Conservation (phyloP, 2,329 filamentous ascomycete species). For the Fusarium sp. region DNA sequence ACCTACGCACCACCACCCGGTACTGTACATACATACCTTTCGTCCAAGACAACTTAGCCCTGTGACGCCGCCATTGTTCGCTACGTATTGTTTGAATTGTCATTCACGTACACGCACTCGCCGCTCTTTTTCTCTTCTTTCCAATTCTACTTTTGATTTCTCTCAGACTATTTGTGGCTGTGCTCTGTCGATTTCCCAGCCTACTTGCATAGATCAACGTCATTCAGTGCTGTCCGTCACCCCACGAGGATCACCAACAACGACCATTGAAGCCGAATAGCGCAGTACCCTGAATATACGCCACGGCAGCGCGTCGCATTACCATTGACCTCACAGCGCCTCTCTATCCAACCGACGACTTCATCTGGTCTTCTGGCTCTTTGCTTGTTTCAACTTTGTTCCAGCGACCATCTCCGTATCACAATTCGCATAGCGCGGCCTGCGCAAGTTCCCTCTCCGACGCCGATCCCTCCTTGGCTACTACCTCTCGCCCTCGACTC, state of each 20-base stretch:
- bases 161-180: not conserved
- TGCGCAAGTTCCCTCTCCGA: slow-evolving; percentile 31
- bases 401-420: slow-evolving; percentile 30
- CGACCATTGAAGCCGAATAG: slow-evolving; percentile 17
- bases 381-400: slow-evolving; percentile 38
- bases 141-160: not conserved
- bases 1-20: not conserved
- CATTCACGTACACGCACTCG: slow-evolving; percentile 10
- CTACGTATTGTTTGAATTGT: slow-evolving; percentile 15
- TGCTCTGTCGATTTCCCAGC: not conserved
- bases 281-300: slow-evolving; percentile 10
- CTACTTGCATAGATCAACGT: slow-evolving; percentile 7
- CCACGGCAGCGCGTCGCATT: slow-evolving; percentile 11
- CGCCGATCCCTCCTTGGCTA: slow-evolving; percentile 38
- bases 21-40: slow-evolving; percentile 10
- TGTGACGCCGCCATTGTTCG: slow-evolving; percentile 16
- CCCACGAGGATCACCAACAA: slow-evolving; percentile 38
- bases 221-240: slow-evolving; percentile 26
- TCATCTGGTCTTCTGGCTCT: slow-evolving; percentile 12
- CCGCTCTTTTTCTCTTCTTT: slow-evolving; percentile 9
- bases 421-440: slow-evolving; percentile 35
- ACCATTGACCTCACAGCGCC: slow-evolving; percentile 10
- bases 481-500: slow-evolving; percentile 23
- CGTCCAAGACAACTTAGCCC: slow-evolving; percentile 16
- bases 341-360: slow-evolving; percentile 7